These are phyloP conservation scores for Aurifilum marmelostoma DNA, from an alignment of 2,329 filamentous ascomycete genomes.

Conservation along the genomic window DNA sequence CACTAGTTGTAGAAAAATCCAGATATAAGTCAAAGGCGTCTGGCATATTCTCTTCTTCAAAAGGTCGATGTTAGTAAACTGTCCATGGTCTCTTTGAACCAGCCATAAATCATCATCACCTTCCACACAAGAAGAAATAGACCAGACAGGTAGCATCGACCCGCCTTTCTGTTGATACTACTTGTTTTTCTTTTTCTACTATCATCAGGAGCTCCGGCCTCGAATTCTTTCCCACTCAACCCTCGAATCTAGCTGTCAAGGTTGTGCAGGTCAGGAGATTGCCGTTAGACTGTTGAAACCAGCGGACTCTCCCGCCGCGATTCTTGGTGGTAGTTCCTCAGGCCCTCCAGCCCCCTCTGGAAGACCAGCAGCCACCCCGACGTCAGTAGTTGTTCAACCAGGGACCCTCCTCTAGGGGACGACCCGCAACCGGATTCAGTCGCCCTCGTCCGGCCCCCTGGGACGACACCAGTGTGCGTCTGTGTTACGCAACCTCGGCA, in stretches of 20 bases:
- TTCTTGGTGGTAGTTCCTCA: too few species aligned
- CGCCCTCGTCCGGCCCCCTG: background rate
- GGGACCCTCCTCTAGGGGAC: background rate
- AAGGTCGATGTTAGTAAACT: background rate
- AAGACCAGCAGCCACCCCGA: background rate
- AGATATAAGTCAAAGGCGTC: background rate
- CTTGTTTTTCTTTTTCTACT: too few species aligned
- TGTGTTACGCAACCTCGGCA: slow-evolving; percentile 2
- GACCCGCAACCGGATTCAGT: slow-evolving; percentile 11
- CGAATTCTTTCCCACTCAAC: too few species aligned
- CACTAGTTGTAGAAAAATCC: background rate
- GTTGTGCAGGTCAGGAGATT: background rate
- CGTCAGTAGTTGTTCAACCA: background rate
- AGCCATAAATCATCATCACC: too few species aligned
- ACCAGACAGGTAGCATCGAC: too few species aligned
- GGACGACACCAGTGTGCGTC: background rate
- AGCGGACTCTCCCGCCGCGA: background rate
- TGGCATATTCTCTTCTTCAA: background rate
- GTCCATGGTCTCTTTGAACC: background rate
- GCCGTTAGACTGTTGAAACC: background rate
- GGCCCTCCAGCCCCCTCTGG: too few species aligned
- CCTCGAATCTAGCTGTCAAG: background rate
- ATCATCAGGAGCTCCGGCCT: too few species aligned
- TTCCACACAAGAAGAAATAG: background rate
- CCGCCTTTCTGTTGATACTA: too few species aligned